A percentile compares a stretch with the other conserved stretches of the same genome.
Evolutionary conservation across 352 stramenopile genomes (phyloP).

Genomic region (Phytopythium oedochilum): DNA sequence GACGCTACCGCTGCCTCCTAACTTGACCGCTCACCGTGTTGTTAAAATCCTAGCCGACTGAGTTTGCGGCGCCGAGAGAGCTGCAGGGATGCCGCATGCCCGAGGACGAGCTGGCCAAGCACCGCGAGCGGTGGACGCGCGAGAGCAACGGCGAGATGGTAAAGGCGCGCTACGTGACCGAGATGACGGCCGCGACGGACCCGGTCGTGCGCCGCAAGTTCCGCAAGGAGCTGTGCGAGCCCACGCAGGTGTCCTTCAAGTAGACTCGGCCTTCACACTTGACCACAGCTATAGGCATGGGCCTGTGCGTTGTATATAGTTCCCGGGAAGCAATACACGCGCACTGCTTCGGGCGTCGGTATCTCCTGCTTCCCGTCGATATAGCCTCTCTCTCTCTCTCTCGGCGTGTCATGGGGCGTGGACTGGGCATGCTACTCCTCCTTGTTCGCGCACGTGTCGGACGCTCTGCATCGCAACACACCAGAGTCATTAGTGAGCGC

Average conservation of each 20-base stretch:
- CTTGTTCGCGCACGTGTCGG: slow-evolving; percentile 1
- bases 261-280: slow-evolving; percentile 8
- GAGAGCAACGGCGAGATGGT: slow-evolving; percentile 44
- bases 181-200: slow-evolving; percentile 41
- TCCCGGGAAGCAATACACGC: no score
- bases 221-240: slow-evolving; percentile 55
- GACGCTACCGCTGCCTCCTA: no score
- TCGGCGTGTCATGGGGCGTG: background rate
- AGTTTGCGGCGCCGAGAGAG: slow-evolving; percentile 62
- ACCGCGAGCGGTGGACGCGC: slow-evolving; percentile 59
- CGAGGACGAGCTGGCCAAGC: slow-evolving; percentile 45
- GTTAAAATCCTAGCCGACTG: slow-evolving; percentile 21
- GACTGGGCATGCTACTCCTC: no score
- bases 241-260: slow-evolving; percentile 46
- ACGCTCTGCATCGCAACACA: background rate
- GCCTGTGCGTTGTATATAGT: no score
- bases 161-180: slow-evolving; percentile 53
- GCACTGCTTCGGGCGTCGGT: background rate
- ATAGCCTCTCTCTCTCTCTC: no score
- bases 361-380: background rate
- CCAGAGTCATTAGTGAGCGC: no score
- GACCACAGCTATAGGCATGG: no score
- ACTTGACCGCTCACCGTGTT: background rate
- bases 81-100: slow-evolving; percentile 40
- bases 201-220: slow-evolving; percentile 41